These are phyloP conservation scores for Candida glucosophila DNA, from an alignment of 1,139 yeast genomes.

Conservation along the genomic window DNA sequence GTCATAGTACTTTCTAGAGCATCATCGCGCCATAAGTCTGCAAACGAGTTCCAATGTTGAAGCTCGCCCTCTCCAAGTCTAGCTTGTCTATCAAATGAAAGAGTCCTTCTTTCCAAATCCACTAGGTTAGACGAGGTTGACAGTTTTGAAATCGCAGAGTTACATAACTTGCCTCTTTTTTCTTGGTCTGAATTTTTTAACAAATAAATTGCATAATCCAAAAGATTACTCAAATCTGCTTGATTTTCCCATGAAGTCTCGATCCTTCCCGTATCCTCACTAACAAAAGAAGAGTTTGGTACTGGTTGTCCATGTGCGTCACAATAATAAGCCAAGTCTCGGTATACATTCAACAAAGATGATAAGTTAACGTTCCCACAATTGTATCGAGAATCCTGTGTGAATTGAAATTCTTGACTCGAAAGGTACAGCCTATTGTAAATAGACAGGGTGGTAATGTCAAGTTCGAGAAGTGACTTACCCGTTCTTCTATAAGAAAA, in stretches of 20 bases:
- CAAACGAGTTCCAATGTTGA: too few relatives aligned
- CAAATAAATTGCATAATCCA: slow-evolving; percentile 22
- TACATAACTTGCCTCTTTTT: too few relatives aligned
- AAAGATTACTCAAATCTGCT: slow-evolving; percentile 20
- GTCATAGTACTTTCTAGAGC: too few relatives aligned
- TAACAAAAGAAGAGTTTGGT: slow-evolving; percentile 8
- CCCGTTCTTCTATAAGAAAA: slow-evolving; percentile 44
- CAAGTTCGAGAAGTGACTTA: slow-evolving; percentile 59
- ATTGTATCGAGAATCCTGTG: slow-evolving; percentile 9
- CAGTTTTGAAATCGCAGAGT: too few relatives aligned
- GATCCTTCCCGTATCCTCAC: slow-evolving; percentile 8
- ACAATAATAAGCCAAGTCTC: slow-evolving; percentile 54
- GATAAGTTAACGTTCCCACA: slow-evolving; percentile 30
- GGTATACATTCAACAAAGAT: slow-evolving; percentile 54
- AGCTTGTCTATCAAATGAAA: too few relatives aligned
- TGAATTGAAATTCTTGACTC: slow-evolving; percentile 12
- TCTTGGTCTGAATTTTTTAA: slow-evolving; percentile 2
- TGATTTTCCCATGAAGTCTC: slow-evolving; percentile 26
- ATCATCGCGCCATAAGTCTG: too few relatives aligned
- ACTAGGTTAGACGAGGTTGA: too few relatives aligned
- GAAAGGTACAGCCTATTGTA: slow-evolving; percentile 35
- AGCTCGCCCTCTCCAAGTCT: too few relatives aligned
- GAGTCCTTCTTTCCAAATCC: too few relatives aligned
- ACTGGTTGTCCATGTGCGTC: slow-evolving; percentile 23
- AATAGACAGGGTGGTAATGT: slow-evolving; percentile 51